Evolutionary conservation across 306 rosid species (phyloP).

Genomic region (Trifolium dubium): DNA sequence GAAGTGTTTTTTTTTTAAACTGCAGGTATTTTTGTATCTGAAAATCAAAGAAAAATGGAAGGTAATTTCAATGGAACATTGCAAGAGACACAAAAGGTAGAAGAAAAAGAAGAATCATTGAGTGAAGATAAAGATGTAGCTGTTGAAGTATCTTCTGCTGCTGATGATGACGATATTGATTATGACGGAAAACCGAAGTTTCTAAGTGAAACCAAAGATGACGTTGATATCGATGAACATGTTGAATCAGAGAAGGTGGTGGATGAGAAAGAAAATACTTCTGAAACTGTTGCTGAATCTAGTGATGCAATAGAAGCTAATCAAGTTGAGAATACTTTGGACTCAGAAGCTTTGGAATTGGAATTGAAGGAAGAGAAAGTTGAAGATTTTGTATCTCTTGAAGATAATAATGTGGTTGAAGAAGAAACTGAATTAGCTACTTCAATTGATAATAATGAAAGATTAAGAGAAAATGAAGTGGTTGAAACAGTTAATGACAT

Average conservation of each 20-base stretch:
- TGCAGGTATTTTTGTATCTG: slow-evolving; percentile 17
- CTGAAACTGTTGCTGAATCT: slow-evolving; percentile 37
- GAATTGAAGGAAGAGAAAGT: slow-evolving; percentile 35
- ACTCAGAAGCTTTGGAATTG: slow-evolving; percentile 16
- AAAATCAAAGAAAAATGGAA: slow-evolving; percentile 51
- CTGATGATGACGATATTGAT: neutral
- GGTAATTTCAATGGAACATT: slow-evolving; percentile 47
- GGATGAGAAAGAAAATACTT: slow-evolving; percentile 29
- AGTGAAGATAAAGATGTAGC: slow-evolving; percentile 36
- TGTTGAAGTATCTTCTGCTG: slow-evolving; percentile 23
- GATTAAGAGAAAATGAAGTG: slow-evolving; percentile 38
- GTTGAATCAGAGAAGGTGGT: slow-evolving; percentile 26
- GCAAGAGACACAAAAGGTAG: slow-evolving; percentile 42
- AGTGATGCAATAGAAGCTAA: slow-evolving; percentile 6
- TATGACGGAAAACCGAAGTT: slow-evolving; percentile 6
- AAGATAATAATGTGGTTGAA: neutral
- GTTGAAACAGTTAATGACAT: slow-evolving; percentile 28
- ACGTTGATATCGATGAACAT: slow-evolving; percentile 31
- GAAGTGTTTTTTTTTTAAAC: slow-evolving; percentile 26
- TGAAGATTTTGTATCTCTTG: slow-evolving; percentile 13
- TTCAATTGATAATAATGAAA: slow-evolving; percentile 31
- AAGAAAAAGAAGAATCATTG: slow-evolving; percentile 43
- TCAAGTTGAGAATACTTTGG: slow-evolving; percentile 18
- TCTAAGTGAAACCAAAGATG: slow-evolving; percentile 22
- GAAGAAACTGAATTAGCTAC: slow-evolving; percentile 15